Evolutionary conservation across 768 basidiomycete genomes (phyloP), one percentile per base, ranked within the genome.

Genomic region (Lyophyllum shimeji): DNA sequence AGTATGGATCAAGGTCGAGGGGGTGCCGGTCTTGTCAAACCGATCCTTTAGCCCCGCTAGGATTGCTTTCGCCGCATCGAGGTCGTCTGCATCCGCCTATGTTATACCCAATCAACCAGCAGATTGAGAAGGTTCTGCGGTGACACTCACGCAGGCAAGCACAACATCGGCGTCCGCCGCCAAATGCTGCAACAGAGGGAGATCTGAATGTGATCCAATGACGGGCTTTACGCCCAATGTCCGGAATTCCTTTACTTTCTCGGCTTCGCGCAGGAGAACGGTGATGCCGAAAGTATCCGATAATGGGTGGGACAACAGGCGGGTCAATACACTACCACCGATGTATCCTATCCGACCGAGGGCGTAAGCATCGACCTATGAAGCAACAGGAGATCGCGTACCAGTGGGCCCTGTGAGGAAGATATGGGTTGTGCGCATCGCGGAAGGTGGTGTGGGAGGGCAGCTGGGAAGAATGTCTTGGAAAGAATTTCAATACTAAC

Each of bases 361-460:
- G 18, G 49, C 46, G 4, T 50, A 27, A 58, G 47, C 27, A 24
- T 3, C 6, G 48, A 24, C 18, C 27, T 23, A 27, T 52, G 18
- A 24, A 23, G n/a, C 21, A 48, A 24, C 23, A 25, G 11, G 9
- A 15, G 18, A 23, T 18, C 7, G 51, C 68, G 51, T 43, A 75
- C 80, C 80, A 23, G 81, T 82, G 7, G 76, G 75, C 18, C 81
- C 80, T 5, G 75, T 75, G 51, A 82, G 65, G 55, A 83, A 75
- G 43, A 82, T 76, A 44, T 73, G 62, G 13, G 54, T 63, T 54
- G 44, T 59, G 45, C 54, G 54, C 13, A 44, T 29, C 9, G 29
- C 9, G 24, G n/a, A 7, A 18, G 50, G 59, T 56, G 56, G 60
- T 37, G 42, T n/a, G 21, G 44, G 25, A 18, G 34, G 49, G 27